phyloP scores from a whole-genome alignment of 305 asterid genomes.

The Rubia balearica region DNA sequence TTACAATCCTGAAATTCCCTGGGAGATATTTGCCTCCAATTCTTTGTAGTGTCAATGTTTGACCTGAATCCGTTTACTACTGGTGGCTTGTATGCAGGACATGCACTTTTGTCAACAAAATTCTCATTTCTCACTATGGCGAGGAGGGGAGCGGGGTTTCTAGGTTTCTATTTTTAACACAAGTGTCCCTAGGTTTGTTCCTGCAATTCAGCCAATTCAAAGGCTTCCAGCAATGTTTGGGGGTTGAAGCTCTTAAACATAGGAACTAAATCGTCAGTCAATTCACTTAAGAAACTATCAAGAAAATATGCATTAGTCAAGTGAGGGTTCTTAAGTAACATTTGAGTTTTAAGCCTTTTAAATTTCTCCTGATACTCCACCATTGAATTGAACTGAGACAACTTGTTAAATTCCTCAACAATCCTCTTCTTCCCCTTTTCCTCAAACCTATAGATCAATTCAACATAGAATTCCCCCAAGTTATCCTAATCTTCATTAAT shows the following conservation, averaged over 20 bases:
- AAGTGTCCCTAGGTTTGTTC: neutral
- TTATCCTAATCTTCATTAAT: too few species aligned
- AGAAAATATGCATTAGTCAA: neutral
- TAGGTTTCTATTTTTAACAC: neutral
- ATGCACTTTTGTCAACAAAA: neutral
- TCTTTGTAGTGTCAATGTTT: too few species aligned
- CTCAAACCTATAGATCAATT: neutral
- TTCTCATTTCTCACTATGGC: neutral
- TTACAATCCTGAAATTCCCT: neutral
- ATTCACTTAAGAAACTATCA: too few species aligned
- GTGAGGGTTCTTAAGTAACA: neutral
- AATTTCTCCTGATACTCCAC: neutral
- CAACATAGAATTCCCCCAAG: neutral
- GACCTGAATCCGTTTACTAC: too few species aligned
- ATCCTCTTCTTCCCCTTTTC: neutral
- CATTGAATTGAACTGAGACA: neutral
- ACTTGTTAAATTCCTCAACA: neutral
- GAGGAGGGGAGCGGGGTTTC: too few species aligned
- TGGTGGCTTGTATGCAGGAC: neutral
- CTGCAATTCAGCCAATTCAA: neutral
- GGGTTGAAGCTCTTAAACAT: neutral
- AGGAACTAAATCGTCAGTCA: neutral
- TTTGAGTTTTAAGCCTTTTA: neutral
- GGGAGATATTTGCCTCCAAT: neutral
- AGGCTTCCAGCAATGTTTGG: neutral